These are phyloP conservation scores for Toxoplasma gondii DNA, from an alignment of 169 alveolate genomes.

Conservation along the genomic window DNA sequence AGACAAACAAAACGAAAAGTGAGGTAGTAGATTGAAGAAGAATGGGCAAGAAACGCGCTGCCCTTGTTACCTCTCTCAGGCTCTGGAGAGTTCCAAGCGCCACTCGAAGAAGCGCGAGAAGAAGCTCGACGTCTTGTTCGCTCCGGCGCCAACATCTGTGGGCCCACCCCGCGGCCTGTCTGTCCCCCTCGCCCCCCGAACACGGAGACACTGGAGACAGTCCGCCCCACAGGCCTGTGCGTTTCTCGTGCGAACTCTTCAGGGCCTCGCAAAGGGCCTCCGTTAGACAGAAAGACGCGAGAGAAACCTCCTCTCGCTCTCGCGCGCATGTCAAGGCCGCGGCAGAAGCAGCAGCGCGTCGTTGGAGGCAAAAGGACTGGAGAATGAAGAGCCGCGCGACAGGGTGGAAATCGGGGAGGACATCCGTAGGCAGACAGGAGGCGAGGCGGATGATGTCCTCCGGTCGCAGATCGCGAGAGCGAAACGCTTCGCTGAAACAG, in stretches of 20 bases:
- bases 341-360: not conserved
- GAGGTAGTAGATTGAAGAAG: no score
- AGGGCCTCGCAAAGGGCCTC: not conserved
- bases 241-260: not conserved
- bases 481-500: not conserved
- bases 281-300: not conserved
- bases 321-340: not conserved
- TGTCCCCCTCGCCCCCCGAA: not conserved
- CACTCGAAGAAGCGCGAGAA: not conserved
- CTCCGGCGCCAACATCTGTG: not conserved
- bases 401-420: slow-evolving; percentile 29
- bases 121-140: not conserved
- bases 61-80: not conserved
- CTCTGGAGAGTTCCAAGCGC: not conserved
- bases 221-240: not conserved
- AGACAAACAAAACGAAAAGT: not conserved
- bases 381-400: slow-evolving; percentile 12
- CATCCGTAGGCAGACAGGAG: slow-evolving; percentile 5
- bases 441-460: not conserved
- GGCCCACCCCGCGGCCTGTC: not conserved
- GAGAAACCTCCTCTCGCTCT: not conserved
- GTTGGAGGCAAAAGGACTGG: not conserved
- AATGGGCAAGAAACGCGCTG: not conserved
- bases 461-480: not conserved
- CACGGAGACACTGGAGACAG: not conserved